Evolutionary conservation across 129 eudicot species (phyloP), one percentile per base, ranked within the genome.

Genomic region (Flaveria brownii): DNA sequence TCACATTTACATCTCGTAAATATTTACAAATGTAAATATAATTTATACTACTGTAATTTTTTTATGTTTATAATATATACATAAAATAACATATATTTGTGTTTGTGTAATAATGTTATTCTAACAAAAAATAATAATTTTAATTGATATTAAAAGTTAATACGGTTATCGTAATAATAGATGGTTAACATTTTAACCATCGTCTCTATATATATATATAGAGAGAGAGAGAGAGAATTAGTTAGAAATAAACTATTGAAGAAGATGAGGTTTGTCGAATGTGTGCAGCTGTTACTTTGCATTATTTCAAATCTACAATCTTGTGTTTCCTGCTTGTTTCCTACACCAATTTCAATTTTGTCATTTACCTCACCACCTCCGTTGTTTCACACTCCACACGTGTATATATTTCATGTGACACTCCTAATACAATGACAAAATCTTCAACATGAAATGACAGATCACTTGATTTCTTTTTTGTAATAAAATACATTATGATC

Each of bases 181-280:
- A 20, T 0, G 22, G 22, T 20, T 20, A 20, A 20, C 22, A 20
- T 20, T 20, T 20, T 0, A 20, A 20, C 22, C 22, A 20, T 20
- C 22, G 22, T 20, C 22, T 20, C 0, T 25, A 25, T 25, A 25
- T 25, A 25, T 25, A 25, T 30, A 30, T 30, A 4, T 30, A 43
- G 9, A 42, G 22, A 20, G 22, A 20, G 22, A 20, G 22, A 20
- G 2, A 43, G 9, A 6, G 9, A 4, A 6, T 43, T 10, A 6
- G 11, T 45, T 11, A 8, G 12, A 14, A 14, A 10, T 62, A 9
- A 6, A 63, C 16, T 28, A 73, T 67, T 68, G 80, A 46, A 62
- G 72, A 63, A 66, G 84, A 80, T 74, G 80, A 79, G 74, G 70
- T 80, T 80, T 55, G 84, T 74, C 80, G 65, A 57, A 55, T 67